Percentiles rank a stretch among this genome's conserved stretches.
Conservation (phyloP, 2,329 filamentous ascomycete species). For the Arthroderma sp. region DNA sequence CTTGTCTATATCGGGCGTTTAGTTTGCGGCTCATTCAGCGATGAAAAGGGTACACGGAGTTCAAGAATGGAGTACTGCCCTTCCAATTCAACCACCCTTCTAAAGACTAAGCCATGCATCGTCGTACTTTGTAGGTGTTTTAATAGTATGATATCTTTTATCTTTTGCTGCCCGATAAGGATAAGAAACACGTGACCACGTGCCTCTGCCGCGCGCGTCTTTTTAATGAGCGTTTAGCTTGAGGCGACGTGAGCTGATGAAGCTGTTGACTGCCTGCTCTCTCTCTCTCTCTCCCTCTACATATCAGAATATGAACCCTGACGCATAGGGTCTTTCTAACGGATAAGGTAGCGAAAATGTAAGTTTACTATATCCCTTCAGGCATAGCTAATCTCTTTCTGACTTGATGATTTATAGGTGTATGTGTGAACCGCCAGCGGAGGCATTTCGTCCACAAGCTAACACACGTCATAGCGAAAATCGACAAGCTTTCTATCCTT, state of each 20-base stretch:
- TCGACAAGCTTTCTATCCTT: constrained; percentile 78
- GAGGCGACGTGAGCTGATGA: neutral
- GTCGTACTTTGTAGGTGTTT: neutral
- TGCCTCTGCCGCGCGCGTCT: constrained; percentile 1
- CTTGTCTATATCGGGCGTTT: neutral
- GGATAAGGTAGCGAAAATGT: constrained; percentile 10
- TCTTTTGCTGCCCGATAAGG: neutral
- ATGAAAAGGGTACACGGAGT: neutral
- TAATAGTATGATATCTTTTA: no score
- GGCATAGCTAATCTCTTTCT: neutral
- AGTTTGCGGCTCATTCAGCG: neutral
- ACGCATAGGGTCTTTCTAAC: neutral
- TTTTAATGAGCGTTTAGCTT: neutral
- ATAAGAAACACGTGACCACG: neutral
- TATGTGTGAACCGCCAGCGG: constrained; percentile 4
- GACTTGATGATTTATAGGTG: constrained; percentile 10
- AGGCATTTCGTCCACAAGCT: neutral
- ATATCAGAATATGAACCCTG: neutral
- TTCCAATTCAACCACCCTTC: neutral
- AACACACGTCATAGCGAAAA: constrained; percentile 47
- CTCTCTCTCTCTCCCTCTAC: neutral
- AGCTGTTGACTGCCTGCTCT: neutral
- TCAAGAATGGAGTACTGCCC: neutral
- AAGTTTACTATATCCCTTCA: neutral
- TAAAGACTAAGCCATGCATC: neutral